Base-by-base conservation (phyloP, 225 moss, liverwort and hornwort genomes). In the Bryum argenteum region DNA sequence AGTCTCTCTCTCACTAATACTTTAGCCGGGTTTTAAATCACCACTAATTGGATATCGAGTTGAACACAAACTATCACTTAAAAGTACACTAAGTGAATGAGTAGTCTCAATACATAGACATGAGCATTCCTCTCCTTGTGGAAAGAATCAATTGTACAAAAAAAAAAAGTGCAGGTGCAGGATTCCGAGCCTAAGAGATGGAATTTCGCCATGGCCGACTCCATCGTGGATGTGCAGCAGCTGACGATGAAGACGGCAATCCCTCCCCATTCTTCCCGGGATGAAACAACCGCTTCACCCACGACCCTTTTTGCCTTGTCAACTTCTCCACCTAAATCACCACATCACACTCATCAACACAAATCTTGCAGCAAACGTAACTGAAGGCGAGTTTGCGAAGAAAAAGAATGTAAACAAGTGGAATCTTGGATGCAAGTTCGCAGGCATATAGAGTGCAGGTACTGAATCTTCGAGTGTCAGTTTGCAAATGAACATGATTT, bases 251-350 rank as follows among this genome's bases (percentile, higher is more conserved):
- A n/a, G n/a, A 58, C 6, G 59, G 33, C 45, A 71, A 69, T 20
- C 17, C 7, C 17, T 83, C 79, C 3, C 58, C 58, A 9, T 67
- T 78, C 17, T 84, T 81, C 70, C 81, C 84, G 48, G 83, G 66
- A 14, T 87, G 81, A 22, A 87, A 87, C 61, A 81, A 65, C 13
- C 81, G 78, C 75, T 88, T 89, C 84, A 92, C 79, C 87, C 90
- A 66, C 28, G 73, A 75, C 55, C 60, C 77, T 71, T 82, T 95
- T 56, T 85, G 81, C 54, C 80, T 92, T 3, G 89, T 81, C 54
- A 95, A 82, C 81, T 92, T 92, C 79, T 95, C 95, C 45, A 95
- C 84, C 84, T 95, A 73, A 8, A 42, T 14, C 59, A 8, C 4
- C 59, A 59, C n/a, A 37, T 60, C 57, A 21, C 20, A 23, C 5